A percentile compares a stretch with the other conserved stretches of the same genome.
Evolutionary conservation across 1,284 basidiomycete species (phyloP).

Genomic region (Trichosporon coremiiforme): DNA sequence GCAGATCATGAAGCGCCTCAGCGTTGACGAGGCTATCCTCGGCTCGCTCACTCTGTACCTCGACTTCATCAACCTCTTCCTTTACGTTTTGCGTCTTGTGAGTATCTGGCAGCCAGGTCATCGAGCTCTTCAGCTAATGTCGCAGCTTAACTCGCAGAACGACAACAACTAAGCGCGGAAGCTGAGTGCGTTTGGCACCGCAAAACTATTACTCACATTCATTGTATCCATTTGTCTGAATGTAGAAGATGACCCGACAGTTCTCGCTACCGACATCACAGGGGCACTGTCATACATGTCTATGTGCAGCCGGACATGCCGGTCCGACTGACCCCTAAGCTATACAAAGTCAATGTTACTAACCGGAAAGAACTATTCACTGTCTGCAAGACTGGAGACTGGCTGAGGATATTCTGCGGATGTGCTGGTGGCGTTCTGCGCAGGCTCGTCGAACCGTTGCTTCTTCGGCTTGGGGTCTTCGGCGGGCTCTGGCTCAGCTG

Average conservation of each 20-base stretch:
- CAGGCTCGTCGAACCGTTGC: background rate
- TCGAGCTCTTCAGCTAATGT: background rate
- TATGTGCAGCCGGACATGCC: background rate
- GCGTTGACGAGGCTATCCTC: conserved; percentile 54
- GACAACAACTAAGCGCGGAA: conserved; percentile 1
- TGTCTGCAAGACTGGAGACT: background rate
- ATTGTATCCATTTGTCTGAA: conserved; percentile 5
- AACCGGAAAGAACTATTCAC: background rate
- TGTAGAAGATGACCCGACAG: background rate
- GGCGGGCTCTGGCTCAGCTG: background rate
- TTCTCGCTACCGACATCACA: background rate
- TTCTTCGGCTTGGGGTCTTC: background rate
- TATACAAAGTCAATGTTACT: background rate
- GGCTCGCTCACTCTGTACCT: conserved; percentile 40
- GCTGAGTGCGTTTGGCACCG: background rate
- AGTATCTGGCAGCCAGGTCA: background rate
- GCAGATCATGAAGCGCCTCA: conserved; percentile 56
- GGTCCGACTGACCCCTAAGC: background rate
- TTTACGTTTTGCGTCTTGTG: conserved; percentile 53
- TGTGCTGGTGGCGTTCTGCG: background rate
- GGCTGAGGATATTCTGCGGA: background rate
- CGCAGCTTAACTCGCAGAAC: conserved; percentile 11
- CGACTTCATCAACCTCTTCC: conserved; percentile 53
- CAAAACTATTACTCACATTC: background rate
- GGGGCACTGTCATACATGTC: background rate